phyloP scores from a whole-genome alignment of 2,329 filamentous ascomycete species.

The Trichoderma oligosporum region DNA sequence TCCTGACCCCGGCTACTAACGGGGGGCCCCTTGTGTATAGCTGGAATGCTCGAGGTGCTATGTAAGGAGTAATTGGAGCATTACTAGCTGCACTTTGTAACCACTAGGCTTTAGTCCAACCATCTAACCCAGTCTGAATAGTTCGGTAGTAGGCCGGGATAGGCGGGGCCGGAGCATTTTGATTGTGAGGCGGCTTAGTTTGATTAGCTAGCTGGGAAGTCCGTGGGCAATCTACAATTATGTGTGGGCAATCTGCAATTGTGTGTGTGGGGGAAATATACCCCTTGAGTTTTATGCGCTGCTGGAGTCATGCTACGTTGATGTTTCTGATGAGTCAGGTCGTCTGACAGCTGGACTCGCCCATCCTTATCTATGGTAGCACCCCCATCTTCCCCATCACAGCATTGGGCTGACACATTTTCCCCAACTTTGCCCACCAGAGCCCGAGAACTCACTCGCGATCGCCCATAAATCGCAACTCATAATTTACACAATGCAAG shows the following conservation, averaged over 20 bases:
- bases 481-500: constrained; percentile 1
- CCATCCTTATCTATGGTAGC: constrained; percentile 5
- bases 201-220: no score
- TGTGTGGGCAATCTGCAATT: not conserved
- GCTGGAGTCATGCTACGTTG: not conserved
- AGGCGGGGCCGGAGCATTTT: constrained; percentile 1
- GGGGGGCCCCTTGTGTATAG: not conserved
- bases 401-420: constrained; percentile 15
- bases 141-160: not conserved
- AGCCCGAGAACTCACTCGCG: constrained; percentile 12
- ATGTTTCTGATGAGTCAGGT: constrained; percentile 17
- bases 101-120: constrained; percentile 10
- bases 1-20: constrained; percentile 1
- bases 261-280: not conserved
- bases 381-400: constrained; percentile 5
- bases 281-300: not conserved
- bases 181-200: not conserved
- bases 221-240: no score
- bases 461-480: not conserved
- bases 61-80: no score
- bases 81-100: no score
- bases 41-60: no score
- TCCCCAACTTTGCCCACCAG: constrained; percentile 16
- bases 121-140: not conserved
- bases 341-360: constrained; percentile 8